Evolutionary conservation across 495 filamentous ascomycete species (phyloP), one percentile per base, ranked within the genome.

Genomic region (Friedmanniomyces simplex): DNA sequence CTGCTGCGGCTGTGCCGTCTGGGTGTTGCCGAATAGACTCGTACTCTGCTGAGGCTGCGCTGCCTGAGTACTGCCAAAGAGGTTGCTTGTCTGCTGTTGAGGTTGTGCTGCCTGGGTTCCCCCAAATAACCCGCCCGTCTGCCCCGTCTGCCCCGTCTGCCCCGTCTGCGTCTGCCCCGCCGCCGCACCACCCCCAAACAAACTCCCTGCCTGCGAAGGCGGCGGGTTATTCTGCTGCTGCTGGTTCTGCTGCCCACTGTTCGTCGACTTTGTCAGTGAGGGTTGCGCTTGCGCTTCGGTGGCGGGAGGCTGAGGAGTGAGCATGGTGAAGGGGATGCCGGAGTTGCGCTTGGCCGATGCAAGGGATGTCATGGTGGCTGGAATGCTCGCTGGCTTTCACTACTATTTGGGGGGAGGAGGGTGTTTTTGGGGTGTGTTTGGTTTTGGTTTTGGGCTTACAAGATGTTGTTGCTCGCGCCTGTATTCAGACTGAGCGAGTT

Each of bases 401-500:
- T 43, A 16, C n/a, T 34, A 30, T 53, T 32, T 10, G 10, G 4
- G 3, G 3, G 28, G 28, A 10, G 10, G 28, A 10, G 28, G 10
- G 25, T 24, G 37, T 54, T 42, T 32, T n/a, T n/a, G n/a, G n/a
- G 52, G 7, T 26, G 32, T 43, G 41, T n/a, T n/a, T 43, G 41
- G 20, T 3, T 3, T 4, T 43, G 41, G 28, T 32, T 10, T 43
- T 11, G 20, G 12, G 56, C 60, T 43, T 63, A 63, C 61, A 63
- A 63, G n/a, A 59, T 36, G 45, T 32, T 45, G 36, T 57, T 60
- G 13, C 57, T 53, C 1, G 56, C 57, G 21, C 42, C 42, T 12
- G 61, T 63, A 30, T 63, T 63, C 20, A 63, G 32, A 36, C 56
- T 63, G 22, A 63, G 52, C 24, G 56, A 59, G 49, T 63, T 63